A percentile compares a stretch with the other conserved stretches of the same genome.
Conservation (phyloP, 352 stramenopile species). For the Globisporangium megalacanthum region DNA sequence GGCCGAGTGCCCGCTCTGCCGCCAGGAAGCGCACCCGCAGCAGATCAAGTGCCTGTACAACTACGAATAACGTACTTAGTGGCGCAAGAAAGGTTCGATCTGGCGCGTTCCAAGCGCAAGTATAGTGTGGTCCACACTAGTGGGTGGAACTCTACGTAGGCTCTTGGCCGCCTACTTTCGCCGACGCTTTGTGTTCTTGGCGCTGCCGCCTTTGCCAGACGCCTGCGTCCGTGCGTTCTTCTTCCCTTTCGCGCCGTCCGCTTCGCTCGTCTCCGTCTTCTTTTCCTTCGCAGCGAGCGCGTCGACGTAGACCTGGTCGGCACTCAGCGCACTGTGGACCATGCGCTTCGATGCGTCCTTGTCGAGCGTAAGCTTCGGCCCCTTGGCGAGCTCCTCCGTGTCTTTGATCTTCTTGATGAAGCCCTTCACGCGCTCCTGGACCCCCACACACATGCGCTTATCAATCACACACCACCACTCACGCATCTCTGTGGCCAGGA, state of each 20-base stretch:
- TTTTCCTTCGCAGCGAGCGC: constrained; percentile 50
- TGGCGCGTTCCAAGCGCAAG: not conserved
- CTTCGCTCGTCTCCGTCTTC: constrained; percentile 7
- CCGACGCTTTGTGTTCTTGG: constrained; percentile 34
- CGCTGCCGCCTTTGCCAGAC: constrained; percentile 47
- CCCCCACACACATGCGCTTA: constrained; percentile 5
- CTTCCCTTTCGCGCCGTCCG: constrained; percentile 18
- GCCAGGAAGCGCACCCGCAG: constrained; percentile 81
- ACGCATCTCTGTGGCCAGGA: not conserved
- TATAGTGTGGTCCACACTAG: not conserved
- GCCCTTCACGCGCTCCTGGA: constrained; percentile 75
- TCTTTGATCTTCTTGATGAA: constrained; percentile 90
- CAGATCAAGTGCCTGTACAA: constrained; percentile 91
- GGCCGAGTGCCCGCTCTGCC: constrained; percentile 86
- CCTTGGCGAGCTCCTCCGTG: constrained; percentile 76
- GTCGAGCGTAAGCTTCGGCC: constrained; percentile 67
- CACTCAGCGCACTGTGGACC: constrained; percentile 79
- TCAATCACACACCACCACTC: no score
- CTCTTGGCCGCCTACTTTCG: constrained; percentile 8
- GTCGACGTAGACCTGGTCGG: constrained; percentile 80
- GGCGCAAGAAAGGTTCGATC: not conserved
- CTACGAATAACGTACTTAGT: constrained; percentile 50
- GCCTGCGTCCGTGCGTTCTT: constrained; percentile 19
- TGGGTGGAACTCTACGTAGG: no score
- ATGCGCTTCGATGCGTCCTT: constrained; percentile 78